Conservation (phyloP, 768 basidiomycete species). For the Boletus pseudopeckii region DNA sequence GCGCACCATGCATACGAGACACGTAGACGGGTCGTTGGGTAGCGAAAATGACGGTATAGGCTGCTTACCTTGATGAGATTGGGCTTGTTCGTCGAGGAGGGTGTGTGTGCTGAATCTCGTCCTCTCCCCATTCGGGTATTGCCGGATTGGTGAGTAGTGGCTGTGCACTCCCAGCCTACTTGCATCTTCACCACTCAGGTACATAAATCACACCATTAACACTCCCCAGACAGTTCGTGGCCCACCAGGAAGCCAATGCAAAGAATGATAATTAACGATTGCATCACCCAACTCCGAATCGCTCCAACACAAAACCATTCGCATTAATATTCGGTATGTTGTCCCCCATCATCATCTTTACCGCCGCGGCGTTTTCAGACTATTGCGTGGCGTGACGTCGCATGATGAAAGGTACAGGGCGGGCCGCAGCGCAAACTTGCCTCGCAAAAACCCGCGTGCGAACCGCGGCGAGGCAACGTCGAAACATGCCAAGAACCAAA, state of each 20-base stretch:
- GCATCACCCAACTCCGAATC: too few relatives aligned
- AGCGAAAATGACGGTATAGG: not conserved
- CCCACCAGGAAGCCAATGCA: too few relatives aligned
- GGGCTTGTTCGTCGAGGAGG: constrained; percentile 26
- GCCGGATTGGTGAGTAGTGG: constrained; percentile 20
- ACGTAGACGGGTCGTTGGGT: not conserved
- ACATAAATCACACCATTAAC: too few relatives aligned
- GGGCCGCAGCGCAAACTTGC: not conserved
- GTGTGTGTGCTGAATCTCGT: not conserved
- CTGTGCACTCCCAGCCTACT: constrained; percentile 10
- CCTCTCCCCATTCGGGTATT: constrained; percentile 17
- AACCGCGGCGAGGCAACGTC: not conserved
- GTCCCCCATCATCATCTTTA: too few relatives aligned
- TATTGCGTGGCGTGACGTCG: too few relatives aligned
- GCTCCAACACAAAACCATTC: too few relatives aligned
- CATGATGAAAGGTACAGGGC: too few relatives aligned
- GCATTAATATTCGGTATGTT: too few relatives aligned
- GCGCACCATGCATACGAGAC: not conserved
- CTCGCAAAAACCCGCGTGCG: not conserved
- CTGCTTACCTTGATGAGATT: constrained; percentile 28
- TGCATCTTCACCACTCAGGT: too few relatives aligned
- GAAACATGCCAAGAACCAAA: not conserved
- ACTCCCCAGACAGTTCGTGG: too few relatives aligned
- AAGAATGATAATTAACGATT: too few relatives aligned
- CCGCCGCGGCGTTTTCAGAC: too few relatives aligned